phyloP scores from a whole-genome alignment of 2,329 filamentous ascomycete species.

The Pseudogymnoascus sp. region DNA sequence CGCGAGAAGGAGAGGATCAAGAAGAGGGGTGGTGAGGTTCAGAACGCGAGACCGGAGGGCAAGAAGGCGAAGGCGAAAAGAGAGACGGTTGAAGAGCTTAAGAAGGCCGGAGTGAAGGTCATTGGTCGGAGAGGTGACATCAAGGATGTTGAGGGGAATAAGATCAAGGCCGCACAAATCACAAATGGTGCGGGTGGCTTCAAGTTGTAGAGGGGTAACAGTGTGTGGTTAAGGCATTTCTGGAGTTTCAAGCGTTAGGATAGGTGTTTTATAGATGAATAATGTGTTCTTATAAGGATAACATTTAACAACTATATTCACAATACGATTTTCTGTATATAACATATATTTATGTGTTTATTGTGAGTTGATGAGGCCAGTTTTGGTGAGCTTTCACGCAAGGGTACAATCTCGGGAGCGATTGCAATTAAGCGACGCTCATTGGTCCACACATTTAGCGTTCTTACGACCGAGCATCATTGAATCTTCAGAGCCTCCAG shows the following conservation, averaged over 20 bases:
- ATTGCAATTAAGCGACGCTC: conserved; percentile 7
- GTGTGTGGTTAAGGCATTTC: not conserved
- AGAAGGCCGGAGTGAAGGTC: conserved; percentile 81
- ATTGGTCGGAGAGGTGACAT: conserved; percentile 86
- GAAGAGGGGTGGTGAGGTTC: conserved; percentile 51
- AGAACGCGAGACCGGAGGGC: conserved; percentile 40
- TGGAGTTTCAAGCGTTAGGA: conserved; percentile 7
- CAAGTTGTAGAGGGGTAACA: conserved; percentile 43
- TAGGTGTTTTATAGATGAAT: conserved; percentile 5
- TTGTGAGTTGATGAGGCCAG: not conserved
- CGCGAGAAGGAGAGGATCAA: conserved; percentile 78
- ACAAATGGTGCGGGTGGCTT: conserved; percentile 45
- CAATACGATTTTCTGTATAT: not conserved
- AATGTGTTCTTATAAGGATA: conserved; percentile 5
- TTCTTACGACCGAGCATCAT: conserved; percentile 7
- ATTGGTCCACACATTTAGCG: conserved; percentile 7
- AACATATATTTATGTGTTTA: not conserved
- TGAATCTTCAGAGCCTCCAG: conserved; percentile 7
- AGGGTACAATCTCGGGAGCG: conserved; percentile 5
- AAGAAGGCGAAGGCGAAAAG: conserved; percentile 51
- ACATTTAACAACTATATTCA: not conserved
- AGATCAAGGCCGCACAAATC: conserved; percentile 47
- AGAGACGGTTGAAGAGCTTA: conserved; percentile 46
- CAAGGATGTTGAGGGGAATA: conserved; percentile 73
- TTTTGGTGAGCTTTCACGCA: conserved; percentile 6